Percentiles rank a stretch among this genome's conserved stretches.
phyloP scores from a whole-genome alignment of 805 yeast species.

The Geotrichum ghanense region DNA sequence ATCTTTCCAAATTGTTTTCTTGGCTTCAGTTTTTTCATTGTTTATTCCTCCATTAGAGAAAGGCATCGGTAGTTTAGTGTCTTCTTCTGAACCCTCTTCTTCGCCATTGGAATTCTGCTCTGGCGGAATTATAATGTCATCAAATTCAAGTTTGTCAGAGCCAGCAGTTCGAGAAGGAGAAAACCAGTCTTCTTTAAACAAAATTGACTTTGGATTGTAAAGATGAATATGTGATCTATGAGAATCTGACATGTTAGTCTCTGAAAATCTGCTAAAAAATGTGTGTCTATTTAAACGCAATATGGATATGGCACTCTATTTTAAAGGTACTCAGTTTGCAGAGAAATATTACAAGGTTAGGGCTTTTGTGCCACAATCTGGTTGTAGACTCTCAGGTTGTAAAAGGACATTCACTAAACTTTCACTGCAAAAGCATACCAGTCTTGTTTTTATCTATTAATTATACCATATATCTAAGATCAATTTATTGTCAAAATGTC shows the following conservation, averaged over 20 bases:
- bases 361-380: too few relatives aligned
- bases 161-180: not conserved
- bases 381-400: too few relatives aligned
- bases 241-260: not conserved
- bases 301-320: too few relatives aligned
- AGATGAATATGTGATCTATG: not conserved
- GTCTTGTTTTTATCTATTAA: too few relatives aligned
- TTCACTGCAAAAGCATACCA: too few relatives aligned
- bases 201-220: not conserved
- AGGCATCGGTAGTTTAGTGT: not conserved
- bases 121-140: not conserved
- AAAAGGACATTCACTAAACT: too few relatives aligned
- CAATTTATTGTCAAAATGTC: too few relatives aligned
- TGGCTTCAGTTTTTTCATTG: not conserved
- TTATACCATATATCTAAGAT: too few relatives aligned
- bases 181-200: constrained; percentile 1
- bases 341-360: too few relatives aligned
- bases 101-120: not conserved
- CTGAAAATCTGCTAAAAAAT: too few relatives aligned
- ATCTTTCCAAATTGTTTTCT: not conserved
- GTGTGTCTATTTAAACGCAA: too few relatives aligned
- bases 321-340: too few relatives aligned
- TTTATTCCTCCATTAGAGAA: not conserved
- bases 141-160: not conserved
- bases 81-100: not conserved